Conservation (phyloP, 257 asterid genomes). For the Nicotiana attenuata region DNA sequence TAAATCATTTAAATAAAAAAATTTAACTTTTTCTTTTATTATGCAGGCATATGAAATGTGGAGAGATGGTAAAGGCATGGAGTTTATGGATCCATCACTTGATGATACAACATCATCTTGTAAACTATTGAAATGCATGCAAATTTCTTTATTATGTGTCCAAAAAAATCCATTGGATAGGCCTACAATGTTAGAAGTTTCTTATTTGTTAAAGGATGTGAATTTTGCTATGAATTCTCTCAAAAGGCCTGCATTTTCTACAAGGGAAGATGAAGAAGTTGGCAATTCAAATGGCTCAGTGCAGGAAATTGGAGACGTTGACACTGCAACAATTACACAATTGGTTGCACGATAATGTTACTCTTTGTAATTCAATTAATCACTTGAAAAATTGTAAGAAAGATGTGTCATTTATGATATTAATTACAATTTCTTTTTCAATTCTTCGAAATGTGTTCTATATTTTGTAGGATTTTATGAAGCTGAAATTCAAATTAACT, state of each 20-base stretch:
- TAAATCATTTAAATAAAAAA: too few relatives aligned
- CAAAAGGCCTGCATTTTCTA: slow-evolving; percentile 25
- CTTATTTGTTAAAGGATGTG: slow-evolving; percentile 23
- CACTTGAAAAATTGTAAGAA: neutral
- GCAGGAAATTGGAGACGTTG: neutral
- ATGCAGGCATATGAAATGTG: slow-evolving; percentile 33
- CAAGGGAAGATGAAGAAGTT: neutral
- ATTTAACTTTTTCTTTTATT: too few relatives aligned
- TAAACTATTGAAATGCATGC: slow-evolving; percentile 28
- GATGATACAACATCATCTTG: slow-evolving; percentile 22
- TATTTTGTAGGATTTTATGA: too few relatives aligned
- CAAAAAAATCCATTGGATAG: slow-evolving; percentile 29
- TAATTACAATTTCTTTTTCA: too few relatives aligned
- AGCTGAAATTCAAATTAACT: too few relatives aligned
- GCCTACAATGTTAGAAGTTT: slow-evolving; percentile 34
- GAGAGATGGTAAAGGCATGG: slow-evolving; percentile 14
- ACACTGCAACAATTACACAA: slow-evolving; percentile 9
- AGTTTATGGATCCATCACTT: slow-evolving; percentile 27
- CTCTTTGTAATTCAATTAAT: neutral
- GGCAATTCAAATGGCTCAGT: neutral
- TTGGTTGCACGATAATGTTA: neutral
- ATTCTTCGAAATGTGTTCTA: too few relatives aligned
- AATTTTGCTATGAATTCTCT: slow-evolving; percentile 15
- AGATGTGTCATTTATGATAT: too few relatives aligned
- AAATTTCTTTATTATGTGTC: slow-evolving; percentile 31